Percentiles rank a stretch among this genome's conserved stretches.
Conservation (phyloP, 805 yeast species). For the Metschnikowia drakensbergensis region DNA sequence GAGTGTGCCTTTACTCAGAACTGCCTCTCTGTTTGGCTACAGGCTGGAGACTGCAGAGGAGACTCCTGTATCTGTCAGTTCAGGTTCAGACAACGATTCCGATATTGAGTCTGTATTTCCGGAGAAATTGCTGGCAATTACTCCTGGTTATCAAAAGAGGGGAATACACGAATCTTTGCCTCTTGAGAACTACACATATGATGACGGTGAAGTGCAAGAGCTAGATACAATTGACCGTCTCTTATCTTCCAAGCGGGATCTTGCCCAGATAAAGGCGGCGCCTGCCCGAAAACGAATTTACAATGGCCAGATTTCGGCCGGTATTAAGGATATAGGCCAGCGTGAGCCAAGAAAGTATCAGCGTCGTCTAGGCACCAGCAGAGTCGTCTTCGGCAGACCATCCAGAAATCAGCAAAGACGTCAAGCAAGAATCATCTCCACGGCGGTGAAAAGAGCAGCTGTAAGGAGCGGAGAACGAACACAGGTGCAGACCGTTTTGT, state of each 20-base stretch:
- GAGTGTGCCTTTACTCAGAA: conserved; percentile 1
- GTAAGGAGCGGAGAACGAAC: not conserved
- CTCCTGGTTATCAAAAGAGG: not conserved
- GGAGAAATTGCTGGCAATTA: conserved; percentile 1
- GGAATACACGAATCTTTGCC: not conserved
- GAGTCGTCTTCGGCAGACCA: not conserved
- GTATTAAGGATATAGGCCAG: not conserved
- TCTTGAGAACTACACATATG: not conserved
- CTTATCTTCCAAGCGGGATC: not conserved
- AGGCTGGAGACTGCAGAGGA: conserved; percentile 9
- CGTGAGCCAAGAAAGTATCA: not conserved
- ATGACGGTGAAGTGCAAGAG: conserved; percentile 7
- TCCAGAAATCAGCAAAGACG: not conserved
- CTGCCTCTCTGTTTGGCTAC: conserved; percentile 6
- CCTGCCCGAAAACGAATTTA: not conserved
- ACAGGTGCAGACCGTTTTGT: not conserved
- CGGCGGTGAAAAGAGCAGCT: too few species aligned
- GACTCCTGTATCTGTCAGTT: not conserved
- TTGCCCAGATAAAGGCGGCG: not conserved
- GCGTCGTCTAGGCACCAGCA: not conserved
- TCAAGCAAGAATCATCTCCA: not conserved
- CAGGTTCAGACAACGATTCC: conserved; percentile 8
- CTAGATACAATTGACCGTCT: conserved; percentile 12
- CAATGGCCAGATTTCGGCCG: not conserved
- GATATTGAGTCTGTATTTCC: not conserved